Conservation (phyloP, 345 rosid genomes). For the Eucalyptus marginata region DNA sequence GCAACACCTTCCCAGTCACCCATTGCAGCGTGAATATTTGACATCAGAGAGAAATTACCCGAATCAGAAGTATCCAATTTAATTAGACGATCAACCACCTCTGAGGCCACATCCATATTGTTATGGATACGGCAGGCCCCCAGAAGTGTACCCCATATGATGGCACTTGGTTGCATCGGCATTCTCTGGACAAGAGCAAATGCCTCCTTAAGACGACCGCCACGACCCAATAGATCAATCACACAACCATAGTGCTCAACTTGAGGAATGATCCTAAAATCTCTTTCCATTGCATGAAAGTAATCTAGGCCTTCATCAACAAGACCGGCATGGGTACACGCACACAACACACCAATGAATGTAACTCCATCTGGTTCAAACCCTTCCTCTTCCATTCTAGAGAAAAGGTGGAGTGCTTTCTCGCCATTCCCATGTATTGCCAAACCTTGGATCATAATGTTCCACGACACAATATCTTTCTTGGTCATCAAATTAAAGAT, state of each 20-base stretch:
- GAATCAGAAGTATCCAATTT: slow-evolving; percentile 36
- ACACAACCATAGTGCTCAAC: slow-evolving; percentile 88
- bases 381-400: slow-evolving; percentile 60
- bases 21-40: slow-evolving; percentile 57
- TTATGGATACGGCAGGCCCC: slow-evolving; percentile 67
- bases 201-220: slow-evolving; percentile 66
- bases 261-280: slow-evolving; percentile 49
- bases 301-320: slow-evolving; percentile 52
- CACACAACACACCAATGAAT: slow-evolving; percentile 60
- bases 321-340: slow-evolving; percentile 79
- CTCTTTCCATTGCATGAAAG: slow-evolving; percentile 59
- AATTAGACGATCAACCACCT: slow-evolving; percentile 32
- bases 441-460: slow-evolving; percentile 71
- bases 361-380: slow-evolving; percentile 59
- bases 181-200: slow-evolving; percentile 44
- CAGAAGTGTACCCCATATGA: slow-evolving; percentile 80
- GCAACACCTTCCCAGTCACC: slow-evolving; percentile 72
- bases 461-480: slow-evolving; percentile 81
- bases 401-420: slow-evolving; percentile 55
- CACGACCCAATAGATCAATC: slow-evolving; percentile 81
- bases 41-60: slow-evolving; percentile 46
- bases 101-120: slow-evolving; percentile 35
- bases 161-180: slow-evolving; percentile 72
- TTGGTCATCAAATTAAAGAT: slow-evolving; percentile 42
- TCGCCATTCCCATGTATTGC: slow-evolving; percentile 76